phyloP scores from a whole-genome alignment of 2,329 filamentous ascomycete species.

The Westerdykella sp. region DNA sequence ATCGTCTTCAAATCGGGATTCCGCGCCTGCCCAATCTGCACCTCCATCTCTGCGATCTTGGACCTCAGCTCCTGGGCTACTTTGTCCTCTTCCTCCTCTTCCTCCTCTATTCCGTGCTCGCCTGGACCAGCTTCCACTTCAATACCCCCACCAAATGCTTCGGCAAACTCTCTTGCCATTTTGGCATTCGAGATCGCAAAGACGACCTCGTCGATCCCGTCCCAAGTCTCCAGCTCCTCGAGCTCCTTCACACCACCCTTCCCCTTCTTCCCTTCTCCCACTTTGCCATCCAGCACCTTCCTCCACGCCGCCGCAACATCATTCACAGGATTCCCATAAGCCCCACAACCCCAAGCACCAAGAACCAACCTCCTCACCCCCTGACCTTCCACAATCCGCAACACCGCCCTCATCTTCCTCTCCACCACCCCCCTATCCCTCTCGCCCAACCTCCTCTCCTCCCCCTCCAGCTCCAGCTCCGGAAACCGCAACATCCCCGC shows the following conservation, averaged over 20 bases:
- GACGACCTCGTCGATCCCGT: constrained; percentile 47
- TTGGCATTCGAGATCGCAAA: constrained; percentile 53
- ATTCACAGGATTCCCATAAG: constrained; percentile 55
- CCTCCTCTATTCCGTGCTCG: constrained; percentile 28
- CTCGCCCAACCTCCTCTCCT: constrained; percentile 18
- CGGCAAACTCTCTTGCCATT: constrained; percentile 49
- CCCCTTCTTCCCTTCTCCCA: constrained; percentile 21
- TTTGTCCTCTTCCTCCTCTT: constrained; percentile 17
- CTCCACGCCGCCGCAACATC: constrained; percentile 55
- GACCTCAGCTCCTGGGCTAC: constrained; percentile 23
- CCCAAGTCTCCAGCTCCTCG: constrained; percentile 37
- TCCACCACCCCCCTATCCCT: constrained; percentile 48
- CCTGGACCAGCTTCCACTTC: constrained; percentile 35
- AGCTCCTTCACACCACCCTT: constrained; percentile 13
- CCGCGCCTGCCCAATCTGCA: constrained; percentile 29
- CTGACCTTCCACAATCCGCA: constrained; percentile 45
- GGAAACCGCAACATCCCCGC: constrained; percentile 56
- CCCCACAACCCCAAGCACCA: constrained; percentile 61
- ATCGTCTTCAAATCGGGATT: constrained; percentile 31
- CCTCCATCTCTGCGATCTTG: constrained; percentile 34
- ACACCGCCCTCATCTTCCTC: constrained; percentile 53
- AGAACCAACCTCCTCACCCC: constrained; percentile 49
- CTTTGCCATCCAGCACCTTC: constrained; percentile 21
- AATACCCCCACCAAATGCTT: constrained; percentile 42
- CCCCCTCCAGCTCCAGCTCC: constrained; percentile 40